Evolutionary conservation across 768 basidiomycete genomes (phyloP).

Genomic region (Serendipita indica): DNA sequence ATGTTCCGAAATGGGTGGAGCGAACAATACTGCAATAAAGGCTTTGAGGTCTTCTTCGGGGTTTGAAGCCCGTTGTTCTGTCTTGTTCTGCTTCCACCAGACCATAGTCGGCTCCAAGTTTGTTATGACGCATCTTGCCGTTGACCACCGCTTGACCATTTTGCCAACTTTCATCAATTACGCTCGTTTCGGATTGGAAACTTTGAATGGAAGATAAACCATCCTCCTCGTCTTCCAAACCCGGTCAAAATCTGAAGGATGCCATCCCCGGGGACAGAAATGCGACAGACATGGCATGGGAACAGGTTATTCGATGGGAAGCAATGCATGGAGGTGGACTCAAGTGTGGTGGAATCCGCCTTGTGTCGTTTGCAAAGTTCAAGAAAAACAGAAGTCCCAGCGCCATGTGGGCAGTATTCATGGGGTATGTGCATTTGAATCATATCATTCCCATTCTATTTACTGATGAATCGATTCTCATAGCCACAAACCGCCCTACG

Average conservation of each 20-base stretch:
- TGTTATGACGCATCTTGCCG: too few species aligned
- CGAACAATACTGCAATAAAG: not conserved
- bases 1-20: not conserved
- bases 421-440: not conserved
- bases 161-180: not conserved
- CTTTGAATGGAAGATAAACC: not conserved
- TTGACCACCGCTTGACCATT: too few species aligned
- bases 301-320: constrained; percentile 5
- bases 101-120: too few species aligned
- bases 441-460: not conserved
- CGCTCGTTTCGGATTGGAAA: not conserved
- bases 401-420: constrained; percentile 6
- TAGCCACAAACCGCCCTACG: constrained; percentile 6
- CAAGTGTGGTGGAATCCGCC: not conserved
- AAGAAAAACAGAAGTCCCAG: constrained; percentile 7
- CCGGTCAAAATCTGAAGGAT: not conserved
- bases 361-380: constrained; percentile 7
- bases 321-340: constrained; percentile 7
- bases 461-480: not conserved
- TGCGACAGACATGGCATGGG: not conserved
- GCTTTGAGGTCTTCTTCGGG: not conserved
- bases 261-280: constrained; percentile 1
- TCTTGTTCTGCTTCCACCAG: not conserved
- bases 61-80: not conserved
- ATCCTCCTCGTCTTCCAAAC: not conserved